Evolutionary conservation across 2,329 filamentous ascomycete species (phyloP).

Genomic region (Chaetomiaceae sp.): DNA sequence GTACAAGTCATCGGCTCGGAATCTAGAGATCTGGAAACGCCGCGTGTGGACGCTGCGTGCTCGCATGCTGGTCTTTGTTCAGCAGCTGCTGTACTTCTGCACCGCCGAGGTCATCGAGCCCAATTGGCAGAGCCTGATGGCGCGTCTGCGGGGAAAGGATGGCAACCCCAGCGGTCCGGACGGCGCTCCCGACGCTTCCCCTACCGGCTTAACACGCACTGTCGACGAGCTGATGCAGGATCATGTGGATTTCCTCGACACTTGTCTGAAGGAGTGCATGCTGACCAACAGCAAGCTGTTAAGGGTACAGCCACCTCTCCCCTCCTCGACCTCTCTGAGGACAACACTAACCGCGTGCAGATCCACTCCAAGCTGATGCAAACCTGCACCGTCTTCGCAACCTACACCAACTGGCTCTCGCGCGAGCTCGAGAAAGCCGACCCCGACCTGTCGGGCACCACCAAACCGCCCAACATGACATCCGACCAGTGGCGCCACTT

Average conservation of each 20-base stretch:
- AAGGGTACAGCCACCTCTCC: slow-evolving; percentile 51
- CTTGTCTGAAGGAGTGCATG: slow-evolving; percentile 98
- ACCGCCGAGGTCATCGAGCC: slow-evolving; percentile 96
- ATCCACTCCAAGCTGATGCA: slow-evolving; percentile 97
- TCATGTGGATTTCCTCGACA: slow-evolving; percentile 96
- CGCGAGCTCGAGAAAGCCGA: slow-evolving; percentile 80
- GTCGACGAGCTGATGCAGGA: slow-evolving; percentile 99
- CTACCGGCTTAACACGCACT: slow-evolving; percentile 52
- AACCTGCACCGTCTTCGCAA: slow-evolving; percentile 89
- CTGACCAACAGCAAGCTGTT: slow-evolving; percentile 92
- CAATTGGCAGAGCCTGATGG: slow-evolving; percentile 93
- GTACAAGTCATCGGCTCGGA: slow-evolving; percentile 63
- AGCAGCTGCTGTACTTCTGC: slow-evolving; percentile 94
- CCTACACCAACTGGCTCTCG: slow-evolving; percentile 80
- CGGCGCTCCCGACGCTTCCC: slow-evolving; percentile 1
- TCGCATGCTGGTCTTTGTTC: slow-evolving; percentile 94
- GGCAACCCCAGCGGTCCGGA: not conserved
- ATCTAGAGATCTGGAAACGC: slow-evolving; percentile 86
- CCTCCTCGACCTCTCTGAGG: too few relatives aligned
- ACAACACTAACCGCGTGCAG: slow-evolving; percentile 45
- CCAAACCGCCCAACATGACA: slow-evolving; percentile 54
- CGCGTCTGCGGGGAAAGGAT: slow-evolving; percentile 53
- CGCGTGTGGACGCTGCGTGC: slow-evolving; percentile 86
- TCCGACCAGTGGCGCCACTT: slow-evolving; percentile 55
- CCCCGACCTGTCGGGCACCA: slow-evolving; percentile 60